Conservation (phyloP, 2,329 filamentous ascomycete genomes). For the Myrmaecium sp. region DNA sequence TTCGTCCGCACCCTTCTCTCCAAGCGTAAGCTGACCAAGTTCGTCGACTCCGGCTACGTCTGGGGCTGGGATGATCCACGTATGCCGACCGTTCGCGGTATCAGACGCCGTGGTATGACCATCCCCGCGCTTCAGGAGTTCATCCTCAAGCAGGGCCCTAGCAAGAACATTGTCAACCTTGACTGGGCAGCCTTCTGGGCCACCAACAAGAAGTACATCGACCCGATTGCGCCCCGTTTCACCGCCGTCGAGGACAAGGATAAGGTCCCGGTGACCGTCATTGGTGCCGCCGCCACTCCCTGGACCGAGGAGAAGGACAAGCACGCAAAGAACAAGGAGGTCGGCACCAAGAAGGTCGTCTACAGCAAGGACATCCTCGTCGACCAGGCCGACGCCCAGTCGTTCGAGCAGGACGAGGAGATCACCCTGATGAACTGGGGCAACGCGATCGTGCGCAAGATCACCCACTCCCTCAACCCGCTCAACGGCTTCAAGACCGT, state of each 20-base stretch:
- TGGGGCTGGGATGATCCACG: slow-evolving; percentile 78
- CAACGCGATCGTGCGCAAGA: slow-evolving; percentile 62
- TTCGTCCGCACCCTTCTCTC: slow-evolving; percentile 70
- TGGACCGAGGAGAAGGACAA: slow-evolving; percentile 9
- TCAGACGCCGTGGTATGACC: slow-evolving; percentile 62
- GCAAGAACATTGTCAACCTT: slow-evolving; percentile 68
- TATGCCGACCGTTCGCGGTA: slow-evolving; percentile 71
- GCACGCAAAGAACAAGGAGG: slow-evolving; percentile 73
- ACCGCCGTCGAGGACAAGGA: slow-evolving; percentile 46
- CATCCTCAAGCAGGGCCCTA: slow-evolving; percentile 70
- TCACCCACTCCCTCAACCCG: slow-evolving; percentile 35
- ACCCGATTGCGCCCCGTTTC: slow-evolving; percentile 30
- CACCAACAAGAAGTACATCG: slow-evolving; percentile 36
- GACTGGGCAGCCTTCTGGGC: slow-evolving; percentile 55
- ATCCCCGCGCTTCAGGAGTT: slow-evolving; percentile 66
- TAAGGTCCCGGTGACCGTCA: slow-evolving; percentile 52
- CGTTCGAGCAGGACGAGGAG: slow-evolving; percentile 72
- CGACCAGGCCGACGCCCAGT: slow-evolving; percentile 72
- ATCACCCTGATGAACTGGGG: slow-evolving; percentile 97
- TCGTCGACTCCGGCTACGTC: slow-evolving; percentile 60
- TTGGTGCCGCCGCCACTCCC: slow-evolving; percentile 44
- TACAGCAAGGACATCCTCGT: slow-evolving; percentile 62
- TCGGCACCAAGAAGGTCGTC: slow-evolving; percentile 73
- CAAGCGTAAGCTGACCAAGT: slow-evolving; percentile 72
- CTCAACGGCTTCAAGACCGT: slow-evolving; percentile 36